Base-by-base conservation (phyloP, 75 land plant species). In the Pinus tabuliformis region DNA sequence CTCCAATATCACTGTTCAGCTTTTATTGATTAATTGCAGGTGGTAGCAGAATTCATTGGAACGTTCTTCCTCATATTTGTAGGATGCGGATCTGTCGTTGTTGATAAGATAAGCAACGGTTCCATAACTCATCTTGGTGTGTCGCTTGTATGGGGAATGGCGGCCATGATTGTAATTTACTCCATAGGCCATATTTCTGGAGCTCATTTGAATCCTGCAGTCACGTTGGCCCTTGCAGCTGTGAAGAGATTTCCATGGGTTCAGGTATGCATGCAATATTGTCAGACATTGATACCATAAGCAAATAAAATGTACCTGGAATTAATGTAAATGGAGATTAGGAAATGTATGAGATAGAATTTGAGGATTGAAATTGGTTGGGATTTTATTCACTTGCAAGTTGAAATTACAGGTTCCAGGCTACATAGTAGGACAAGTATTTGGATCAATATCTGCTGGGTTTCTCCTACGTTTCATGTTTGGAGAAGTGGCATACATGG, bases 121-220 rank as follows among this genome's bases (percentile, higher is more conserved):
- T 63, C 49, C 57, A 45, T 45, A 45, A 45, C 52, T 45, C 52
- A 45, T 45, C 52, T 81, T 58, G 87, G 84, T 45, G 80, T 81
- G n/a, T 81, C 87, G 13, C 59, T 78, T n/a, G 76, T 81, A 21
- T 86, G 83, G 60, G 92, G 84, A 0, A 36, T 87, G 20, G 65
- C 86, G 1, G 76, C 83, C 13, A 73, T 81, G 60, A 76, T 84
- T 13, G 14, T 83, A 28, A 62, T 86, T 18, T 88, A 79, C 78
- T 57, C 81, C 3, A 64, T 84, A 22, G 91, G 91, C 0, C 75
- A 83, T n/a, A 81, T 88, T 77, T 91, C 93, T 1, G 91, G 93
- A 2, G 87, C 89, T 1, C 93, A 88, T 58, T 65, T 91, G 62
- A 91, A 91, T 63, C 93, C 93, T 73, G 75, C 90, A 14, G 76